Percentiles rank a stretch among this genome's conserved stretches.
Evolutionary conservation across 2,329 filamentous ascomycete genomes (phyloP).

Genomic region (Diatrype stigma): DNA sequence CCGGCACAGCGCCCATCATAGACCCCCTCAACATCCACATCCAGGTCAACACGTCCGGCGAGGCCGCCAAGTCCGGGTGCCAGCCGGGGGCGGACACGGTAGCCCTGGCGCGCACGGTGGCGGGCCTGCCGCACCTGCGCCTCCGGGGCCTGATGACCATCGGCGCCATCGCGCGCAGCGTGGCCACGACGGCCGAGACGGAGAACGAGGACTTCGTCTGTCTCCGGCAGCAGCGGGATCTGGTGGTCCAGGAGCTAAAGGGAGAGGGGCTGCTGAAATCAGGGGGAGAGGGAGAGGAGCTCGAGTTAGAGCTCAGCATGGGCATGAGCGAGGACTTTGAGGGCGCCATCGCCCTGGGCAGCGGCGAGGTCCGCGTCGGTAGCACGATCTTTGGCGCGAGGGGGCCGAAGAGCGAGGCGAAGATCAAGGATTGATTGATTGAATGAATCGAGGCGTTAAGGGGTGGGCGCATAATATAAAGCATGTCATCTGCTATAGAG

Average conservation of each 20-base stretch:
- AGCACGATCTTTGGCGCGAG: conserved; percentile 90
- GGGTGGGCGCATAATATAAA: no score
- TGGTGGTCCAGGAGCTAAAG: conserved; percentile 60
- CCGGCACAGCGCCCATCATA: conserved; percentile 29
- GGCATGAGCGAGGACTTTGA: conserved; percentile 98
- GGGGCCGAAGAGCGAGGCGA: conserved; percentile 74
- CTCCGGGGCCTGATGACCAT: conserved; percentile 94
- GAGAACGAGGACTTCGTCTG: conserved; percentile 86
- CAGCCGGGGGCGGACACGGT: conserved; percentile 59
- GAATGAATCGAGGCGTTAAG: not conserved
- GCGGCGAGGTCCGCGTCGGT: conserved; percentile 84
- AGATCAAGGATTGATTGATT: conserved; percentile 41
- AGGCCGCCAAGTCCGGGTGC: conserved; percentile 79
- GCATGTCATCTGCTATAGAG: no score
- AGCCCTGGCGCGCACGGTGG: conserved; percentile 65
- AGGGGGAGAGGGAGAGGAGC: conserved; percentile 30
- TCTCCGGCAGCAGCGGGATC: conserved; percentile 66
- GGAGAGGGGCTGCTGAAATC: conserved; percentile 7
- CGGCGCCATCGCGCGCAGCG: conserved; percentile 83
- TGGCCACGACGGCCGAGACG: conserved; percentile 66
- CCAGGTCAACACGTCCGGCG: conserved; percentile 92
- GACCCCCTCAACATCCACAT: conserved; percentile 71
- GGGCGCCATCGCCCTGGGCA: conserved; percentile 77
- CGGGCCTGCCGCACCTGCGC: conserved; percentile 62
- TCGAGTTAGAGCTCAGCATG: conserved; percentile 83